Conservation (phyloP, 352 stramenopile species). For the Pythium vanterpoolii region DNA sequence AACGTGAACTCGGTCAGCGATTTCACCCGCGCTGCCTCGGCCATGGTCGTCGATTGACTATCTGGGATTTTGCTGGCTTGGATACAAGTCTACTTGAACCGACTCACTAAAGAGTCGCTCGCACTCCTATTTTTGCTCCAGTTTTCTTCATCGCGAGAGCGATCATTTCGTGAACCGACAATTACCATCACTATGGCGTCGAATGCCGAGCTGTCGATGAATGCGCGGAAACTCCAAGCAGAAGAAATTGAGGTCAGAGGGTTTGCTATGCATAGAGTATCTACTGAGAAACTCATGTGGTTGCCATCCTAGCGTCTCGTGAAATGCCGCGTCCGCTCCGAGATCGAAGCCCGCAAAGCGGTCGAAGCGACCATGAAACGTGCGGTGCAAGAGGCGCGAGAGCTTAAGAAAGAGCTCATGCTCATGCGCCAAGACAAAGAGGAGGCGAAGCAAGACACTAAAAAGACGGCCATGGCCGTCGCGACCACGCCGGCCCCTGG, state of each 20-base stretch:
- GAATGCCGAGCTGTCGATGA: conserved; percentile 34
- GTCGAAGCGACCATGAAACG: conserved; percentile 73
- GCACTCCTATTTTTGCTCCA: conserved; percentile 17
- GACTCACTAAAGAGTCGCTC: not conserved
- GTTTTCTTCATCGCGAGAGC: too few relatives aligned
- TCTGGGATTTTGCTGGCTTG: not conserved
- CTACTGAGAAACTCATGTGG: not conserved
- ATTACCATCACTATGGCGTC: conserved; percentile 6
- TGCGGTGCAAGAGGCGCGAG: conserved; percentile 59
- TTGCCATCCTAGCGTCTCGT: conserved; percentile 43
- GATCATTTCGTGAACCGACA: not conserved
- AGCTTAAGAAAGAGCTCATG: conserved; percentile 78
- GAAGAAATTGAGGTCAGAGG: conserved; percentile 52
- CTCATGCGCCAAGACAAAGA: conserved; percentile 74
- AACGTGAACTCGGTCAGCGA: conserved; percentile 45
- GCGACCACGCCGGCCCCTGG: conserved; percentile 21
- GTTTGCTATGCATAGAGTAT: not conserved
- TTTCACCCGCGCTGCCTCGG: conserved; percentile 40
- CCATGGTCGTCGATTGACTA: conserved; percentile 28
- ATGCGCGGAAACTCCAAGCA: conserved; percentile 53
- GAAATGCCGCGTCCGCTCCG: conserved; percentile 72
- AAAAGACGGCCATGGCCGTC: conserved; percentile 9
- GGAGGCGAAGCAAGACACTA: conserved; percentile 32
- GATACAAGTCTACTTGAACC: not conserved
- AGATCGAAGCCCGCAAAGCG: conserved; percentile 70